Evolutionary conservation across 1,284 basidiomycete species (phyloP).

Genomic region (Trametes versicolor): DNA sequence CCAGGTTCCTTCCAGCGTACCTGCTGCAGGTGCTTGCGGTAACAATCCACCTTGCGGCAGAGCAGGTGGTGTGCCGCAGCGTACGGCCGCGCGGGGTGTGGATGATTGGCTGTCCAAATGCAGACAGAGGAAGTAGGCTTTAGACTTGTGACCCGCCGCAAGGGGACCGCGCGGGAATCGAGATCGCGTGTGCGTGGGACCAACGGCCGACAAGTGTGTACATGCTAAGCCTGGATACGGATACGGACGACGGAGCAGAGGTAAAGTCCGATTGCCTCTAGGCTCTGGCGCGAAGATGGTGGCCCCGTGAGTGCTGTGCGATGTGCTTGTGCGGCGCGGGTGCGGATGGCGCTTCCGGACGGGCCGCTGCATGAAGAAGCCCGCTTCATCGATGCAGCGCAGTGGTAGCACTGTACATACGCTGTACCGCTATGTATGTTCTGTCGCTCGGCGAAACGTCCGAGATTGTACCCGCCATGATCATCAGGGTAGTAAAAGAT

Average conservation of each 20-base stretch:
- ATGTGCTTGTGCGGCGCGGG: neutral
- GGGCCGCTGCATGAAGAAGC: neutral
- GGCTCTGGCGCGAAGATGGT: neutral
- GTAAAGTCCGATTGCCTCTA: neutral
- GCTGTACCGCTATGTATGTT: neutral
- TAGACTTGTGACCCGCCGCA: conserved; percentile 26
- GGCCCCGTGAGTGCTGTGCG: neutral
- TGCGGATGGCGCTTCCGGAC: neutral
- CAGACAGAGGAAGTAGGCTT: conserved; percentile 27
- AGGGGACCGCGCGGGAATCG: neutral
- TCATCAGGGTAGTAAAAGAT: neutral
- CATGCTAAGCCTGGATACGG: no score
- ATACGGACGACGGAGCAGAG: neutral
- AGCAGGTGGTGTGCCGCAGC: neutral
- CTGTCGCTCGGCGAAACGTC: neutral
- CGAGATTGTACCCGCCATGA: neutral
- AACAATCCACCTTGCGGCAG: neutral
- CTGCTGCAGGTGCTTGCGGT: neutral
- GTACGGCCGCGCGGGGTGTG: neutral
- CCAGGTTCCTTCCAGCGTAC: no score
- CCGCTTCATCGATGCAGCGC: neutral
- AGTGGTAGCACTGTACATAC: neutral
- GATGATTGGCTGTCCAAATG: conserved; percentile 15
- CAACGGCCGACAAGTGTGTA: neutral
- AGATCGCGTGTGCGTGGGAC: conserved; percentile 11